phyloP scores from a whole-genome alignment of 192 early-diverging fungal genomes.

The Coemansia sp. region DNA sequence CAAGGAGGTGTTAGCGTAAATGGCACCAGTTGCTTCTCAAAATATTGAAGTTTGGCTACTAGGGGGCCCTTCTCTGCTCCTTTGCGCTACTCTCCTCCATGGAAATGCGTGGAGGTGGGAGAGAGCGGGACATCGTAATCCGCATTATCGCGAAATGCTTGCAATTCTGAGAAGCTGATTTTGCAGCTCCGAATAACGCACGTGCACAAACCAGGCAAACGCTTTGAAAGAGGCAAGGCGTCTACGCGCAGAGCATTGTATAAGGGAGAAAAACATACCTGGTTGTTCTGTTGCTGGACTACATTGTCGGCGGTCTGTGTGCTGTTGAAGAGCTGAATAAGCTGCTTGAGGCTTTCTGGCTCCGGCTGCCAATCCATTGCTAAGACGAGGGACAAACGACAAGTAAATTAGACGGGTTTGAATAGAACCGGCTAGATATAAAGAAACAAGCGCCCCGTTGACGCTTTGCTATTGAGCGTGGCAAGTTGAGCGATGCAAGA shows the following conservation, averaged over 20 bases:
- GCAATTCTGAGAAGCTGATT: neutral
- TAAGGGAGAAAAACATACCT: slow-evolving; percentile 58
- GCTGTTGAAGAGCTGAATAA: slow-evolving; percentile 75
- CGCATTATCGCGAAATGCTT: neutral
- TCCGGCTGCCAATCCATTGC: slow-evolving; percentile 75
- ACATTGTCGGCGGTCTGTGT: slow-evolving; percentile 71
- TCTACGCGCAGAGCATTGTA: neutral
- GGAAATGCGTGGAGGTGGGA: too few relatives aligned
- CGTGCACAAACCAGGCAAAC: neutral
- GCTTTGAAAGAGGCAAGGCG: neutral
- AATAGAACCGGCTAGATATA: neutral
- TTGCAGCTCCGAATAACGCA: neutral
- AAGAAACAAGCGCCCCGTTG: neutral
- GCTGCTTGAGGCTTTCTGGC: slow-evolving; percentile 74
- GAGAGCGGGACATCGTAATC: neutral
- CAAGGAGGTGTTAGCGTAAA: neutral
- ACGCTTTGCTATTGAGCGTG: neutral
- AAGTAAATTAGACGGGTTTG: neutral
- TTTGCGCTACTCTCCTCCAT: too few relatives aligned
- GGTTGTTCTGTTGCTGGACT: slow-evolving; percentile 71
- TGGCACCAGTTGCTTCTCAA: neutral
- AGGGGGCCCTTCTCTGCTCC: too few relatives aligned
- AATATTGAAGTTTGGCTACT: neutral
- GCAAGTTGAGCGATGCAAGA: neutral
- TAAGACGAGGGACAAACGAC: neutral